Evolutionary conservation across 2,329 filamentous ascomycete species (phyloP).

Genomic region (Colletotrichum sidae): DNA sequence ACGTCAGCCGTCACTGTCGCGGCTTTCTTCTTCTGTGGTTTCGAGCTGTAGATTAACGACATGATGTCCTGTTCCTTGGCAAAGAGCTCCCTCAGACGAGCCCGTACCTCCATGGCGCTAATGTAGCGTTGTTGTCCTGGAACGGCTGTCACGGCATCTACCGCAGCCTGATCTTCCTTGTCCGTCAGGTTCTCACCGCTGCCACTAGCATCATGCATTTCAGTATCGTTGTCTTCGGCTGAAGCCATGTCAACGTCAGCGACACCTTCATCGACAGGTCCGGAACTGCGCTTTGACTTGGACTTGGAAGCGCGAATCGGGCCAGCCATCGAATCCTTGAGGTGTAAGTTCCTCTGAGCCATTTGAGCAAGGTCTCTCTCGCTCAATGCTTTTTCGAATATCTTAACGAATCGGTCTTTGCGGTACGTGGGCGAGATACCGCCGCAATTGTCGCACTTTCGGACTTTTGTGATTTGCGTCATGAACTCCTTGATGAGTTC

Average conservation of each 20-base stretch:
- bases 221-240: slow-evolving; percentile 55
- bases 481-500: slow-evolving; percentile 85
- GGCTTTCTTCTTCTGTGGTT: slow-evolving; percentile 68
- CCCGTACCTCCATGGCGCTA: slow-evolving; percentile 84
- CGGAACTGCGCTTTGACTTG: slow-evolving; percentile 44
- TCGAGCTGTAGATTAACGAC: slow-evolving; percentile 85
- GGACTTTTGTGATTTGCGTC: slow-evolving; percentile 74
- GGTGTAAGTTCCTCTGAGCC: slow-evolving; percentile 74
- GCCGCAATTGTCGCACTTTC: slow-evolving; percentile 74
- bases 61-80: slow-evolving; percentile 88
- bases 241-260: slow-evolving; percentile 71
- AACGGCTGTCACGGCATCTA: slow-evolving; percentile 48
- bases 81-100: slow-evolving; percentile 83
- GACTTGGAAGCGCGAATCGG: slow-evolving; percentile 40
- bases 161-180: slow-evolving; percentile 45
- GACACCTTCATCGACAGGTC: slow-evolving; percentile 75
- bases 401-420: slow-evolving; percentile 92
- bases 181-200: slow-evolving; percentile 60
- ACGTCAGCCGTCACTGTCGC: slow-evolving; percentile 80
- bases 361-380: slow-evolving; percentile 83
- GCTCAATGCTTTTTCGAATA: slow-evolving; percentile 85
- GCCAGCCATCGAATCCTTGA: slow-evolving; percentile 74
- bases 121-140: slow-evolving; percentile 76
- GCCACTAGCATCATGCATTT: slow-evolving; percentile 56
- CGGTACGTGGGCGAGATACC: slow-evolving; percentile 85